These are phyloP conservation scores for Sarcodon sp. DNA, from an alignment of 768 basidiomycete species.

Conservation along the genomic window DNA sequence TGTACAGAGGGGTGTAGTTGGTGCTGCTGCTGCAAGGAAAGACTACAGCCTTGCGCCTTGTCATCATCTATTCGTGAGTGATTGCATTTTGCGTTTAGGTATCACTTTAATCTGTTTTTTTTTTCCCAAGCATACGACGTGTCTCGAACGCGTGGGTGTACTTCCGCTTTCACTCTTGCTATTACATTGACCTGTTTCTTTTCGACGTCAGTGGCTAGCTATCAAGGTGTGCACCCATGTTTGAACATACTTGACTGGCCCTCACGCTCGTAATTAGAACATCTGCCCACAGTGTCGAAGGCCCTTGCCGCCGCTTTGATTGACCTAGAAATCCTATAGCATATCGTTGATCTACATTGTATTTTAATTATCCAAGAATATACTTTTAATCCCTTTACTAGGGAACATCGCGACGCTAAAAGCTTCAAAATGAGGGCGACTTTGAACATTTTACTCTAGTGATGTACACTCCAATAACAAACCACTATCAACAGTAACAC, in stretches of 20 bases:
- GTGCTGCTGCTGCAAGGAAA: constrained; percentile 34
- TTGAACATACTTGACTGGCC: neutral
- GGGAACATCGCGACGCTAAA: no score
- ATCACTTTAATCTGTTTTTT: neutral
- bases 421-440: no score
- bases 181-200: constrained; percentile 1
- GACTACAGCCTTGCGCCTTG: constrained; percentile 82
- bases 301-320: constrained; percentile 66
- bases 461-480: no score
- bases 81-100: neutral
- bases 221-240: constrained; percentile 38
- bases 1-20: constrained; percentile 21
- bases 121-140: constrained; percentile 60
- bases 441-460: no score
- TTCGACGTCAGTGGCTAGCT: constrained; percentile 44
- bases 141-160: constrained; percentile 57
- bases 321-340: no score
- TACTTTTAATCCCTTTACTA: no score
- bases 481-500: no score
- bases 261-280: constrained; percentile 32
- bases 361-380: no score
- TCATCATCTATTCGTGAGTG: constrained; percentile 75
- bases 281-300: constrained; percentile 89
- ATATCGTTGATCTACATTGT: no score
- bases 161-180: neutral